These are phyloP conservation scores for Wickerhamomyces sp. DNA, from an alignment of 1,139 yeast species.

Conservation along the genomic window DNA sequence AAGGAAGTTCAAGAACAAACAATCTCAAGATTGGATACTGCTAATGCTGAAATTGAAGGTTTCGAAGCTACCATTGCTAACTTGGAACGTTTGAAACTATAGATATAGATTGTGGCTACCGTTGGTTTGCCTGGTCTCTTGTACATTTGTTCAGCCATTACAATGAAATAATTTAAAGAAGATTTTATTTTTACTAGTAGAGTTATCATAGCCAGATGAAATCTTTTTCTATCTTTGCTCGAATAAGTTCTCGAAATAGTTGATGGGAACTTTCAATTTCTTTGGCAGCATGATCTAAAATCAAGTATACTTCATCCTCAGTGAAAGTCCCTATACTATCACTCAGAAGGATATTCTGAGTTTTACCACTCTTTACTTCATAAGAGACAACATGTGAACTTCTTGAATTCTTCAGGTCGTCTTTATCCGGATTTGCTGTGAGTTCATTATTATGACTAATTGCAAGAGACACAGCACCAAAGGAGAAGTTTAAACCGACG, in stretches of 20 bases:
- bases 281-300: conserved; percentile 42
- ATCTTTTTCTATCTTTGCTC: conserved; percentile 45
- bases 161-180: neutral
- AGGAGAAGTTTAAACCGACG: conserved; percentile 59
- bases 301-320: conserved; percentile 46
- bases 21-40: conserved; percentile 59
- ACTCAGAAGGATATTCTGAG: conserved; percentile 51
- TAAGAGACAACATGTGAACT: conserved; percentile 70
- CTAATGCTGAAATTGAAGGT: conserved; percentile 83
- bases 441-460: conserved; percentile 32
- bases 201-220: conserved; percentile 46
- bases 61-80: conserved; percentile 71
- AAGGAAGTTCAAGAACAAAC: conserved; percentile 78
- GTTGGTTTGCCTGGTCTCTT: neutral
- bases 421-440: conserved; percentile 39
- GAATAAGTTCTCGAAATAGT: conserved; percentile 41
- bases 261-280: conserved; percentile 42
- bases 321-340: conserved; percentile 73
- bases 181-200: neutral
- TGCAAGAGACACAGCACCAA: conserved; percentile 48
- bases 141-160: neutral
- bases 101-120: too few relatives aligned
- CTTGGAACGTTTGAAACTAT: conserved; percentile 68
- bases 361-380: conserved; percentile 45
- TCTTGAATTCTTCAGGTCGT: conserved; percentile 35